Evolutionary conservation across 2,329 filamentous ascomycete genomes (phyloP).

Genomic region (Aspergillus unguis): DNA sequence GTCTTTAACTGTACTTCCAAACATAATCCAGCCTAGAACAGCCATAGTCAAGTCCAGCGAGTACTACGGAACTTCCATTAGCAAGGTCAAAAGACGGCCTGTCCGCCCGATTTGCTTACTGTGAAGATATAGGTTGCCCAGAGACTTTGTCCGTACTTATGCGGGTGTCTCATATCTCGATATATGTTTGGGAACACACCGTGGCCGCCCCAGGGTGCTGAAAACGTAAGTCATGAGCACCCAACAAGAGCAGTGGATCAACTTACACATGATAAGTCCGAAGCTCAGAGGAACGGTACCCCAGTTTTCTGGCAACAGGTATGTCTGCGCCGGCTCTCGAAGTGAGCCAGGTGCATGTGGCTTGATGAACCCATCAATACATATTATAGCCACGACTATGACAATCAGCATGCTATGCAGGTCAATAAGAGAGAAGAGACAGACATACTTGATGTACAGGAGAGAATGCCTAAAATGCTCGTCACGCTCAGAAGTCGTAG

Average conservation of each 20-base stretch:
- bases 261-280: conserved; percentile 75
- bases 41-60: conserved; percentile 78
- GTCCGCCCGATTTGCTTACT: conserved; percentile 44
- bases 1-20: conserved; percentile 80
- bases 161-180: conserved; percentile 73
- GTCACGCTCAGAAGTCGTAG: conserved; percentile 82
- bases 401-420: conserved; percentile 26
- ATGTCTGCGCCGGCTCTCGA: conserved; percentile 72
- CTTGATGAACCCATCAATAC: conserved; percentile 84
- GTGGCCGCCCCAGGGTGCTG: conserved; percentile 66
- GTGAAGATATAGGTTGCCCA: conserved; percentile 82
- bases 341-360: conserved; percentile 76
- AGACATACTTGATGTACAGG: conserved; percentile 77
- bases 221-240: conserved; percentile 4
- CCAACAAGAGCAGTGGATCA: background rate
- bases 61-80: conserved; percentile 51
- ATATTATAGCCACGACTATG: conserved; percentile 75
- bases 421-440: background rate
- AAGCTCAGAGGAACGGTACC: conserved; percentile 81
- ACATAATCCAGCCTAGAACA: conserved; percentile 86
- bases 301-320: conserved; percentile 84
- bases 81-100: background rate
- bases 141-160: conserved; percentile 73
- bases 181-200: conserved; percentile 82
- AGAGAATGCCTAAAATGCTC: conserved; percentile 88